These are phyloP conservation scores for Hypomyces perniciosus DNA, from an alignment of 2,329 filamentous ascomycete species.

Conservation along the genomic window DNA sequence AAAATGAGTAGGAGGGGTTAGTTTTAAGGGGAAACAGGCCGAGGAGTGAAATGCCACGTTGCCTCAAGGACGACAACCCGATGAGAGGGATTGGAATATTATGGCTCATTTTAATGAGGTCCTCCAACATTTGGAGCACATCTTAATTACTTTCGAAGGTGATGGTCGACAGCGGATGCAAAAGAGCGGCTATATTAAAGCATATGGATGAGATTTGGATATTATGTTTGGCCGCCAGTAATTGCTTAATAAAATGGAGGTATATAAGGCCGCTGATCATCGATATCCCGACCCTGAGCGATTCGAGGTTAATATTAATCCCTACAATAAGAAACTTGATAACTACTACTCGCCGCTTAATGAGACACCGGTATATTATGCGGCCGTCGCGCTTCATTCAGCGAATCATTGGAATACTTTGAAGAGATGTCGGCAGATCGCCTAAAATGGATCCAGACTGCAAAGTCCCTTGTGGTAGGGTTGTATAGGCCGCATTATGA, in stretches of 20 bases:
- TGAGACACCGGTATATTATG: not conserved
- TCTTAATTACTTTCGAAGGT: too few relatives aligned
- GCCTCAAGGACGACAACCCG: too few relatives aligned
- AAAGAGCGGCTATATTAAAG: not conserved
- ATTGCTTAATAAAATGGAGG: not conserved
- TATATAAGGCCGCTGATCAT: not conserved
- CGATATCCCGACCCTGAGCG: not conserved
- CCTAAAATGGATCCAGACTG: not conserved
- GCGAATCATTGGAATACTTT: not conserved
- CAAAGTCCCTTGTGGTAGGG: not conserved
- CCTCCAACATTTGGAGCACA: too few relatives aligned
- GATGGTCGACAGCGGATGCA: too few relatives aligned
- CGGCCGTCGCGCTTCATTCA: not conserved
- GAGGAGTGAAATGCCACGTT: too few relatives aligned
- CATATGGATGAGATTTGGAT: not conserved
- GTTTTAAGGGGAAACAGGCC: not conserved
- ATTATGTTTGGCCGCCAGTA: not conserved
- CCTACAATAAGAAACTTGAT: slow-evolving; percentile 1
- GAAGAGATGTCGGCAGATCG: not conserved
- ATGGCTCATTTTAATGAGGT: too few relatives aligned
- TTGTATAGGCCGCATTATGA: not conserved
- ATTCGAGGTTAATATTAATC: slow-evolving; percentile 4
- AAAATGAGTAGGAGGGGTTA: not conserved
- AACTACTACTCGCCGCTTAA: not conserved
- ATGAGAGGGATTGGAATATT: too few relatives aligned